phyloP scores from a whole-genome alignment of 352 stramenopile species.

The Globisporangium heterothallicum region DNA sequence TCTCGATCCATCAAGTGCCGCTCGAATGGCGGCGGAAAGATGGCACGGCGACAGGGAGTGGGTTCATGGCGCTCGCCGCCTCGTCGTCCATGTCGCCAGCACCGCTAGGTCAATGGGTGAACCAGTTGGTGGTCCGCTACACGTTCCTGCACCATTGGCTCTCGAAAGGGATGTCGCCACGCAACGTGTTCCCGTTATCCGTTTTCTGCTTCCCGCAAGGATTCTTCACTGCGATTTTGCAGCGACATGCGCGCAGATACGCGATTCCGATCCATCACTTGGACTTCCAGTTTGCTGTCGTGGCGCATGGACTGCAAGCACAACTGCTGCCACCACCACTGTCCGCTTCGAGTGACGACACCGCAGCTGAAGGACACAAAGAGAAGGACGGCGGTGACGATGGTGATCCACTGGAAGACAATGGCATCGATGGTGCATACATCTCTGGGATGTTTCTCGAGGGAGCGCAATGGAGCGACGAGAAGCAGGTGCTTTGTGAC shows the following conservation, averaged over 20 bases:
- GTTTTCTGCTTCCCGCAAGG: conserved; percentile 73
- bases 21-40: conserved; percentile 46
- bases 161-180: conserved; percentile 13
- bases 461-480: conserved; percentile 57
- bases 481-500: conserved; percentile 42
- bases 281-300: conserved; percentile 70
- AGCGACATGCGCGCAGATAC: conserved; percentile 68
- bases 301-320: conserved; percentile 34
- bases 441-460: conserved; percentile 64
- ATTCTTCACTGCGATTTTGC: conserved; percentile 72
- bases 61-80: conserved; percentile 9
- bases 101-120: conserved; percentile 47
- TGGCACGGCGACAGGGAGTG: conserved; percentile 16
- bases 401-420: not conserved
- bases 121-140: conserved; percentile 44
- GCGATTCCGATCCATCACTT: conserved; percentile 67
- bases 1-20: conserved; percentile 49
- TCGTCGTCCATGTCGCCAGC: conserved; percentile 4
- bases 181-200: conserved; percentile 46
- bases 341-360: not conserved
- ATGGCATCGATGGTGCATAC: conserved; percentile 48
- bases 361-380: not conserved
- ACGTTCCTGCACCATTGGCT: conserved; percentile 59
- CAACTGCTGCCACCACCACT: too few relatives aligned
- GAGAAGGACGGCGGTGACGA: conserved; percentile 6